These are phyloP conservation scores for Datisca glomerata DNA, from an alignment of 306 rosid genomes.

Conservation along the genomic window DNA sequence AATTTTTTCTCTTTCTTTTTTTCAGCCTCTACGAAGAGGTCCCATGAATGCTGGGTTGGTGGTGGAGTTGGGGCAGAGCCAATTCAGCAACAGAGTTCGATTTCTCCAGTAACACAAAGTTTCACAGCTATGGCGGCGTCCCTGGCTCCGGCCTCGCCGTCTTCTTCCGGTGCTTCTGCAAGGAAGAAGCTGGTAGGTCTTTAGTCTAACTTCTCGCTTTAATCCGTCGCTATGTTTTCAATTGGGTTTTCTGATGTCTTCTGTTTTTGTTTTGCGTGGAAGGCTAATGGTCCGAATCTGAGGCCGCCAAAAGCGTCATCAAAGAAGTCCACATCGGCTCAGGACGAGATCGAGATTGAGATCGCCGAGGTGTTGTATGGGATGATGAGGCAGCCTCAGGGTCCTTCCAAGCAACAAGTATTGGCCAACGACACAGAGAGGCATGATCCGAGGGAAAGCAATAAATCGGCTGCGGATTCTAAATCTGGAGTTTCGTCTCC, in stretches of 20 bases:
- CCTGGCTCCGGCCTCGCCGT: slow-evolving; percentile 57
- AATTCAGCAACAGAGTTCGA: slow-evolving; percentile 55
- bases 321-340: slow-evolving; percentile 40
- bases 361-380: slow-evolving; percentile 90
- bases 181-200: slow-evolving; percentile 78
- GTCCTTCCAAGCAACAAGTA: slow-evolving; percentile 55
- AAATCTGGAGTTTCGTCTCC: slow-evolving; percentile 77
- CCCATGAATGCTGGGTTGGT: slow-evolving; percentile 80
- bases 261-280: slow-evolving; percentile 27
- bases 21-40: slow-evolving; percentile 82
- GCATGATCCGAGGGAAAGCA: slow-evolving; percentile 25
- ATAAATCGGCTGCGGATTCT: slow-evolving; percentile 38
- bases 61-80: slow-evolving; percentile 38
- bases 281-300: slow-evolving; percentile 58
- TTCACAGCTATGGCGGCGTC: slow-evolving; percentile 16
- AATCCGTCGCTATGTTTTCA: background rate
- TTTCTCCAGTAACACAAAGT: slow-evolving; percentile 66
- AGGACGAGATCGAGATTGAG: slow-evolving; percentile 95
- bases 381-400: slow-evolving; percentile 89
- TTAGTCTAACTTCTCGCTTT: slow-evolving; percentile 5
- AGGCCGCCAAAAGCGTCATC: slow-evolving; percentile 56
- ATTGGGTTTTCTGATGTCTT: slow-evolving; percentile 15
- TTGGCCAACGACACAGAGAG: slow-evolving; percentile 33
- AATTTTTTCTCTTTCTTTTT: slow-evolving; percentile 3
- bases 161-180: slow-evolving; percentile 63